Percentiles rank a stretch among this genome's conserved stretches.
Conservation (phyloP, 768 basidiomycete genomes). For the Russula emetica region DNA sequence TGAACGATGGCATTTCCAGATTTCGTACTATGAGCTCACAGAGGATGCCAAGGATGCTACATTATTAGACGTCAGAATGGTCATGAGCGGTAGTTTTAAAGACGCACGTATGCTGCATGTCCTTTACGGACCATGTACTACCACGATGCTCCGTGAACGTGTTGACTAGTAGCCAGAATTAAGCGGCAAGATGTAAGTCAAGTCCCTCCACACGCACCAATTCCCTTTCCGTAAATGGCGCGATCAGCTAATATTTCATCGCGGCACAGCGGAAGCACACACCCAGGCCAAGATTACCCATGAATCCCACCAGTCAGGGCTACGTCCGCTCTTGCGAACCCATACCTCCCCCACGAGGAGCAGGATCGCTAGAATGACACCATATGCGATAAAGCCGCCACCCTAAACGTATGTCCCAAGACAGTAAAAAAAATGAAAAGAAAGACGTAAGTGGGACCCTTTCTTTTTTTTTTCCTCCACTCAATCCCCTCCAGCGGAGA, state of each 20-base stretch:
- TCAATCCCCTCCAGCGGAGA: not conserved
- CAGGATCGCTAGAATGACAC: slow-evolving; percentile 72
- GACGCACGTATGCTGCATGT: slow-evolving; percentile 89
- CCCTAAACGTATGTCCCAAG: slow-evolving; percentile 41
- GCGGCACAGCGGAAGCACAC: slow-evolving; percentile 28
- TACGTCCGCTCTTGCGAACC: slow-evolving; percentile 63
- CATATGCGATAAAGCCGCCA: slow-evolving; percentile 87
- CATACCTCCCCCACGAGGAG: slow-evolving; percentile 74
- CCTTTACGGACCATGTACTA: slow-evolving; percentile 77
- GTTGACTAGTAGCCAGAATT: slow-evolving; percentile 51
- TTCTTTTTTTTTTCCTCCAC: too few relatives aligned
- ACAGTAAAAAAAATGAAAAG: not conserved
- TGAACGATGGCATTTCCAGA: not conserved
- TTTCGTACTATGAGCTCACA: slow-evolving; percentile 44
- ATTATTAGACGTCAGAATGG: slow-evolving; percentile 7
- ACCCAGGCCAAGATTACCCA: slow-evolving; percentile 59
- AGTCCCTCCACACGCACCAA: slow-evolving; percentile 22
- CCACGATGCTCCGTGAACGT: slow-evolving; percentile 92
- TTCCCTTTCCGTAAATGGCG: slow-evolving; percentile 20
- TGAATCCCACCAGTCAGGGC: slow-evolving; percentile 86
- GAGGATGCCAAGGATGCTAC: slow-evolving; percentile 66
- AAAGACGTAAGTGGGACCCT: not conserved
- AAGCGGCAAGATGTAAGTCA: not conserved
- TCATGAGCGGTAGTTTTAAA: slow-evolving; percentile 8
- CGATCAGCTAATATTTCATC: not conserved